phyloP scores from a whole-genome alignment of 2,329 filamentous ascomycete species.

The Amauroascus niger region DNA sequence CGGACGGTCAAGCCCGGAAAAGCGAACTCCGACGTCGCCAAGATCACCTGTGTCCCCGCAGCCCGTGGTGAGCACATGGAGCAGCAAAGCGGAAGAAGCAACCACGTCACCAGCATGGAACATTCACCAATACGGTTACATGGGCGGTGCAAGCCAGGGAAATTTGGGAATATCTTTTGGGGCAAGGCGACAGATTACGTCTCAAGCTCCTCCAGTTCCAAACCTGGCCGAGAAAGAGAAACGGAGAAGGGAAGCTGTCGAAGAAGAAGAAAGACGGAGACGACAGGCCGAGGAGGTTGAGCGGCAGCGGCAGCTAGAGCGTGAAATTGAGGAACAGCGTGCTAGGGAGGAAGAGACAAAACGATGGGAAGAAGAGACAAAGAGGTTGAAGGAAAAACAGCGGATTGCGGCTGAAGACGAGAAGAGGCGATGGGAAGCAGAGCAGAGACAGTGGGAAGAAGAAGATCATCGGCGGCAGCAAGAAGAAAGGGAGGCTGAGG shows the following conservation, averaged over 20 bases:
- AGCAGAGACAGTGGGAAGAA: constrained; percentile 59
- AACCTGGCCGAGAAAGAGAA: constrained; percentile 78
- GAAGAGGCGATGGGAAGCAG: constrained; percentile 42
- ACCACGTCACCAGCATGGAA: constrained; percentile 89
- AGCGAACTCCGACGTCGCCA: constrained; percentile 43
- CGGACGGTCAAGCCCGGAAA: constrained; percentile 53
- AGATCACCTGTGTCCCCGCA: constrained; percentile 23
- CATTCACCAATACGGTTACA: constrained; percentile 95
- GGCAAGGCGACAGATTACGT: constrained; percentile 84
- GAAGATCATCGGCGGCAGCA: constrained; percentile 61
- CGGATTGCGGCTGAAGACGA: constrained; percentile 39
- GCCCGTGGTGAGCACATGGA: constrained; percentile 71
- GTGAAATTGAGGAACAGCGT: constrained; percentile 43
- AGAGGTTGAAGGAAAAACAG: constrained; percentile 43
- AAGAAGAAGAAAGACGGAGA: constrained; percentile 47
- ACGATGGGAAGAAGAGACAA: constrained; percentile 40
- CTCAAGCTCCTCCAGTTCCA: constrained; percentile 65
- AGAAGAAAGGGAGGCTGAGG: constrained; percentile 66
- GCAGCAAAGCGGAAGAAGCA: constrained; percentile 69
- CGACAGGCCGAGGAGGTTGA: constrained; percentile 46
- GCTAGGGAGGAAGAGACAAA: constrained; percentile 40
- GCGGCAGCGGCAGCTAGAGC: constrained; percentile 36
- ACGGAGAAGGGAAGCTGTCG: constrained; percentile 36
- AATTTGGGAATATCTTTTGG: constrained; percentile 92
- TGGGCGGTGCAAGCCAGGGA: constrained; percentile 92